These are phyloP conservation scores for Avena insularis DNA, from an alignment of 176 grass and related monocot species.

Conservation along the genomic window DNA sequence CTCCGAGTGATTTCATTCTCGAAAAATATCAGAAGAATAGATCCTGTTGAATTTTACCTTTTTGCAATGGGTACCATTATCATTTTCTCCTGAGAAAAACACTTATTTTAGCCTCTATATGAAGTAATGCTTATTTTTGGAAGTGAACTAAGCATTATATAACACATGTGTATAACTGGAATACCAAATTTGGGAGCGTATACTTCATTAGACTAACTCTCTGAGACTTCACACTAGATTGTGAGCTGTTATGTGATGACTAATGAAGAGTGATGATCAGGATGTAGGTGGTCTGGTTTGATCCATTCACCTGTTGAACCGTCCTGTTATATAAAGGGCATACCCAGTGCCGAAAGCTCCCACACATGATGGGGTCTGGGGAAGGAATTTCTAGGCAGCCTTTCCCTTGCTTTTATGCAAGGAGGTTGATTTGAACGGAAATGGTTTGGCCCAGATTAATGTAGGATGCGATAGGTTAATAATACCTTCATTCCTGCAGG, in stretches of 20 bases:
- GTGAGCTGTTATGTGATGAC: background rate
- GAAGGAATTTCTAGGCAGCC: background rate
- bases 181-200: background rate
- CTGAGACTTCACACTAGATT: slow-evolving; percentile 14
- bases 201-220: background rate
- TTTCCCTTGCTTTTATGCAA: background rate
- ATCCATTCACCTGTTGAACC: background rate
- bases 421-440: background rate
- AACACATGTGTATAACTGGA: background rate
- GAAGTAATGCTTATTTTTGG: background rate
- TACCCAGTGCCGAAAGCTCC: background rate
- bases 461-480: background rate
- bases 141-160: background rate
- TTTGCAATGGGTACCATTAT: background rate
- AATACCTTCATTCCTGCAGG: background rate
- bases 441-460: background rate
- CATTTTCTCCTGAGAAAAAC: background rate
- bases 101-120: background rate
- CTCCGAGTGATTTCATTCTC: background rate
- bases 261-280: background rate
- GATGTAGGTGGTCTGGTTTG: background rate
- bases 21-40: background rate
- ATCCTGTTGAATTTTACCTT: background rate
- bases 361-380: background rate
- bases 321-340: background rate